These are phyloP conservation scores for Syncephalis plumigaleata DNA, from an alignment of 371 early-diverging fungal species.

Conservation along the genomic window DNA sequence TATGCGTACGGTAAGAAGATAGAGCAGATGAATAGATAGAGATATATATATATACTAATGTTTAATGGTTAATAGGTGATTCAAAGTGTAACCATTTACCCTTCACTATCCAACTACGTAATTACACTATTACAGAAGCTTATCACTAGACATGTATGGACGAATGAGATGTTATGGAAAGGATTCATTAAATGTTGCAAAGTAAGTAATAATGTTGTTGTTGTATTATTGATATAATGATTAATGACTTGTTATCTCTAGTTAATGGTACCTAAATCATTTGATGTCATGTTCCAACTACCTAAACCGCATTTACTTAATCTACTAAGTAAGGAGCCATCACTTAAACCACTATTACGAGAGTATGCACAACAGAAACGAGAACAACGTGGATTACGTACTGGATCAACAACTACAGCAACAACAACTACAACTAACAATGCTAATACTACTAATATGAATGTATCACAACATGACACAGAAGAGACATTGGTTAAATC, in stretches of 20 bases:
- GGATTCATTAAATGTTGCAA: conserved; percentile 49
- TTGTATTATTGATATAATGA: background rate
- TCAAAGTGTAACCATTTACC: conserved; percentile 42
- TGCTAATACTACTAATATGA: no score
- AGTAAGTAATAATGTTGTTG: background rate
- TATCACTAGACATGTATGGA: conserved; percentile 50
- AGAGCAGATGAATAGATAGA: background rate
- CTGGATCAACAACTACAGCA: no score
- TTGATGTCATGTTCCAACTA: conserved; percentile 6
- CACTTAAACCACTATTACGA: background rate
- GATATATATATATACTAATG: background rate
- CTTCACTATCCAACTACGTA: conserved; percentile 32
- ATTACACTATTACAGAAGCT: conserved; percentile 35
- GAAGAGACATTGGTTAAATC: no score
- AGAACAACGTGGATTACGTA: no score
- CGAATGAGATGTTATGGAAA: conserved; percentile 46
- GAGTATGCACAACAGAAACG: no score
- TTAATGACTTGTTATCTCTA: background rate
- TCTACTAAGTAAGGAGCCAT: conserved; percentile 2
- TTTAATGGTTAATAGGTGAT: conserved; percentile 18
- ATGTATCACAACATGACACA: no score
- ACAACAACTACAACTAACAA: no score
- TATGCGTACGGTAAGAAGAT: conserved; percentile 41
- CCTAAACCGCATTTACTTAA: conserved; percentile 3
- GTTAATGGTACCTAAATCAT: conserved; percentile 5